These are phyloP conservation scores for Truncatella angustata DNA, from an alignment of 2,329 filamentous ascomycete species.

Conservation along the genomic window DNA sequence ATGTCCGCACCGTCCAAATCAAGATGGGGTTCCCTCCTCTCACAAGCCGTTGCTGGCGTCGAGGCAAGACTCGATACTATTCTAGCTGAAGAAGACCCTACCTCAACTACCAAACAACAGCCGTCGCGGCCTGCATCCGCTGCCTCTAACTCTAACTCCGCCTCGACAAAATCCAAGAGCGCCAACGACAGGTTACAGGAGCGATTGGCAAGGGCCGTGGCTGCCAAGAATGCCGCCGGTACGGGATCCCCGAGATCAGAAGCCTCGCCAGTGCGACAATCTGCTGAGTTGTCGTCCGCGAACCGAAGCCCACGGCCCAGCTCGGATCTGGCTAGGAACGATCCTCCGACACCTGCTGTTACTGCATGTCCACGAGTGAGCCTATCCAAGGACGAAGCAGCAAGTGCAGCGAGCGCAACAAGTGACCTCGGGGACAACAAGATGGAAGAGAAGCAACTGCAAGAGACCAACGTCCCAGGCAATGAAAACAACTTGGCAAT, in stretches of 20 bases:
- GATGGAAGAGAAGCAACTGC: background rate
- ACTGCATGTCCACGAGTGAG: slow-evolving; percentile 17
- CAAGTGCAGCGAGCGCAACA: background rate
- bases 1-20: slow-evolving; percentile 54
- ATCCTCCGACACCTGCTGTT: slow-evolving; percentile 8
- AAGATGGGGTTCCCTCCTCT: slow-evolving; percentile 78
- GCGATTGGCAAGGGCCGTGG: slow-evolving; percentile 82
- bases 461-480: background rate
- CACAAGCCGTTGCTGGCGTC: slow-evolving; percentile 88
- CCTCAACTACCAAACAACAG: slow-evolving; percentile 39
- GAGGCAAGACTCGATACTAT: slow-evolving; percentile 93
- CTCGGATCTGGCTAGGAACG: slow-evolving; percentile 29
- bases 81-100: slow-evolving; percentile 76
- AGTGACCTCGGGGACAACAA: background rate
- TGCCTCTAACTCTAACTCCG: slow-evolving; percentile 21
- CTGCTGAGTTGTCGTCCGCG: slow-evolving; percentile 27
- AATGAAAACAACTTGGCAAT: slow-evolving; percentile 6
- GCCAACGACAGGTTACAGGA: slow-evolving; percentile 85
- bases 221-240: slow-evolving; percentile 59
- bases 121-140: slow-evolving; percentile 30
- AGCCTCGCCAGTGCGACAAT: slow-evolving; percentile 42
- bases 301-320: slow-evolving; percentile 41
- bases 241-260: slow-evolving; percentile 39
- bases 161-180: slow-evolving; percentile 54
- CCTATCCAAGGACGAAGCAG: slow-evolving; percentile 17